Conservation (phyloP, 2,329 filamentous ascomycete genomes). For the Venturia aucupariae region DNA sequence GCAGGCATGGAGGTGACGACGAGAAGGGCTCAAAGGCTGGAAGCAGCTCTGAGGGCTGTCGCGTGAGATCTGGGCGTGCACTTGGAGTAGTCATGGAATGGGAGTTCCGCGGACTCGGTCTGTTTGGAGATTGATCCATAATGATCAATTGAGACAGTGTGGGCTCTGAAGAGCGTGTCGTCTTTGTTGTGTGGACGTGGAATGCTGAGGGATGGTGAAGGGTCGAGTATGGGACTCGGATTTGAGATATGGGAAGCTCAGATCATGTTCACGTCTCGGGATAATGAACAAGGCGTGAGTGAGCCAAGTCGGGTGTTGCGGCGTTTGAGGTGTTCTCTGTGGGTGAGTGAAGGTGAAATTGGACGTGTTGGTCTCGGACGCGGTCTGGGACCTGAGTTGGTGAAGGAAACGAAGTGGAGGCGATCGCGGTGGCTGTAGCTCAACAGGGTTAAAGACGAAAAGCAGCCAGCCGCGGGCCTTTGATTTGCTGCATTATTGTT, state of each 20-base stretch:
- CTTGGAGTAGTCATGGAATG: slow-evolving; percentile 6
- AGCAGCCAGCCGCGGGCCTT: too few species aligned
- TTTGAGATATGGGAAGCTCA: neutral
- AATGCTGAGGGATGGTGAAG: neutral
- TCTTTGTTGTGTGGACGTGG: neutral
- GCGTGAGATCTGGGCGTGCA: slow-evolving; percentile 11
- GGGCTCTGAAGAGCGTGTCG: neutral
- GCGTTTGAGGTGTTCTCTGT: neutral
- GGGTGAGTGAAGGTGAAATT: too few species aligned
- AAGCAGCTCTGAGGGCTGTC: slow-evolving; percentile 50
- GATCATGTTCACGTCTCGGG: neutral
- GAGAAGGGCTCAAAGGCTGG: slow-evolving; percentile 72
- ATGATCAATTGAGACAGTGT: neutral
- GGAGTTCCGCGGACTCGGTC: neutral
- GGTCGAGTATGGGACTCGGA: neutral
- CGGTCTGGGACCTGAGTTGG: too few species aligned
- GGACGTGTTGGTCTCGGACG: too few species aligned
- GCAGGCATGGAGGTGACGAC: slow-evolving; percentile 67
- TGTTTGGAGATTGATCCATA: neutral
- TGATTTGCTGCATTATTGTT: too few species aligned
- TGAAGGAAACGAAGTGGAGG: too few species aligned
- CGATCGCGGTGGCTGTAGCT: too few species aligned
- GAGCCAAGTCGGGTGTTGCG: neutral
- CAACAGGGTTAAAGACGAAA: too few species aligned
- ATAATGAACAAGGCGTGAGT: neutral